A percentile compares a stretch with the other conserved stretches of the same genome.
Evolutionary conservation across 2,329 filamentous ascomycete species (phyloP).

Genomic region (Trichoderma endophyticum): DNA sequence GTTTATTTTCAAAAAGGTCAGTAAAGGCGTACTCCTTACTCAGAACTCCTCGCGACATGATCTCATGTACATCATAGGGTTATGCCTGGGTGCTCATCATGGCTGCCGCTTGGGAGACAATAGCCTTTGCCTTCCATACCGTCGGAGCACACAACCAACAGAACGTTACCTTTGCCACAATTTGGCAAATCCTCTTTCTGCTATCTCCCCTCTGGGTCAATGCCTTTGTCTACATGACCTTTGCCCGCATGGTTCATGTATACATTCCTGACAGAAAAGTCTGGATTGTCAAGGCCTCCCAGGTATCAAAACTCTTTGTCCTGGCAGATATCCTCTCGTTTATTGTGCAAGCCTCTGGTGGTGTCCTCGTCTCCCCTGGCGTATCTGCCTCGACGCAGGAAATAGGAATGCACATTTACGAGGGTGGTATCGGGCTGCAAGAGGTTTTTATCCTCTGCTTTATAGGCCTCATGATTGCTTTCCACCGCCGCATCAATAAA

Average conservation of each 20-base stretch:
- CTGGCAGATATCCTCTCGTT: not conserved
- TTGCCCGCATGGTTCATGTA: conserved; percentile 6
- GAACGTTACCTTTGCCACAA: not conserved
- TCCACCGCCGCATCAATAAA: not conserved
- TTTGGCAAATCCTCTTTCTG: conserved; percentile 5
- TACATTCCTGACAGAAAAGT: not conserved
- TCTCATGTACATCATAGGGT: not conserved
- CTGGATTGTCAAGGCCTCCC: not conserved
- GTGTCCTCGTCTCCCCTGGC: not conserved
- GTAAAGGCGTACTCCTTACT: not conserved
- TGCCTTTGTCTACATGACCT: conserved; percentile 10
- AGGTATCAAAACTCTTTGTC: not conserved
- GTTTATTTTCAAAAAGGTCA: conserved; percentile 5
- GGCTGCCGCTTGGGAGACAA: not conserved
- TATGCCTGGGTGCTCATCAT: conserved; percentile 2
- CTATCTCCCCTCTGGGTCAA: conserved; percentile 3
- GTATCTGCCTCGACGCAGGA: not conserved
- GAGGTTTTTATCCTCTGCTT: not conserved
- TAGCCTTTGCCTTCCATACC: not conserved
- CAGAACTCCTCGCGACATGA: not conserved
- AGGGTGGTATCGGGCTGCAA: not conserved
- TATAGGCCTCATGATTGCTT: not conserved
- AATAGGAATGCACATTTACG: conserved; percentile 2
- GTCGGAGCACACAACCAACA: conserved; percentile 1
- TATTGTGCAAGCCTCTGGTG: not conserved